Evolutionary conservation across 257 asterid genomes (phyloP).

Genomic region (Datura wrightii): DNA sequence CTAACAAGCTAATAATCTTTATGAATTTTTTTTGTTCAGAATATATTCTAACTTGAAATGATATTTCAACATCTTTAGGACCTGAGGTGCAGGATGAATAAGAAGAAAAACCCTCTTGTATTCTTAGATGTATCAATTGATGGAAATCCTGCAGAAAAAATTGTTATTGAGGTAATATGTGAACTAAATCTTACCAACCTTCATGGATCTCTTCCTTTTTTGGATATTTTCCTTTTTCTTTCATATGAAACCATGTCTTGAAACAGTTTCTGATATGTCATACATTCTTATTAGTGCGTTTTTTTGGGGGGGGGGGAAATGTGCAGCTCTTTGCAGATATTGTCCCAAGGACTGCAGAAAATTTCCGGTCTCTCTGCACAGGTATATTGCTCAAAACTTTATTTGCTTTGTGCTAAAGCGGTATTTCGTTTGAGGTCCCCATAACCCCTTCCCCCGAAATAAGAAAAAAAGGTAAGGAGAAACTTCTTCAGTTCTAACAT

Average conservation of each 20-base stretch:
- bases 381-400: conserved; percentile 48
- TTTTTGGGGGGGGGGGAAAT: conserved; percentile 28
- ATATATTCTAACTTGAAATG: conserved; percentile 7
- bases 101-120: conserved; percentile 72
- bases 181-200: conserved; percentile 21
- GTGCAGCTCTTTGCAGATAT: conserved; percentile 88
- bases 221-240: conserved; percentile 29
- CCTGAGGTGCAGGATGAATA: conserved; percentile 52
- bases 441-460: neutral
- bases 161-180: conserved; percentile 73
- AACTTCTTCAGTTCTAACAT: neutral
- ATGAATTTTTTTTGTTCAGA: neutral
- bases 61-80: conserved; percentile 35
- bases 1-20: neutral
- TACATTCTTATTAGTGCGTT: neutral
- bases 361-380: conserved; percentile 94
- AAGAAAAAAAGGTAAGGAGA: neutral
- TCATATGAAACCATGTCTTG: conserved; percentile 26
- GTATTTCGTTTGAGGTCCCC: neutral
- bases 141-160: conserved; percentile 67
- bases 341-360: conserved; percentile 97
- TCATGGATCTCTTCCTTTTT: neutral
- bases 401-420: neutral
- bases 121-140: conserved; percentile 81
- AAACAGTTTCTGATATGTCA: conserved; percentile 7